These are phyloP conservation scores for Eucommia ulmoides DNA, from an alignment of 257 asterid genomes.

Conservation along the genomic window DNA sequence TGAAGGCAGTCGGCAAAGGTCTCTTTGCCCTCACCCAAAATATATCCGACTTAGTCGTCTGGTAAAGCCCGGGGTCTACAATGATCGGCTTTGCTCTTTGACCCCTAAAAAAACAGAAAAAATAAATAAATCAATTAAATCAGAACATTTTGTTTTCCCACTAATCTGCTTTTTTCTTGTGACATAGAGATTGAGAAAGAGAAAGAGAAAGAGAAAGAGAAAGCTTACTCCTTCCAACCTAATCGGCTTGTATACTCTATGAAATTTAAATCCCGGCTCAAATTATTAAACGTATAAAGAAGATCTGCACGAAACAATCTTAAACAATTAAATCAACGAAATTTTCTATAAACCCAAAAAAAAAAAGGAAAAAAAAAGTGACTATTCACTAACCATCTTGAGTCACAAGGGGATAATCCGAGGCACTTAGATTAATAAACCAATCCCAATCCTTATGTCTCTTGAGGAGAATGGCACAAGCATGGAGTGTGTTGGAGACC, in stretches of 20 bases:
- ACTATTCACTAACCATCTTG: constrained; percentile 78
- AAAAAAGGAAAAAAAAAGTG: too few species aligned
- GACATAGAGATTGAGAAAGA: background rate
- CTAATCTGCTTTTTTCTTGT: too few species aligned
- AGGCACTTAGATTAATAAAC: constrained; percentile 95
- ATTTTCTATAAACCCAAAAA: too few species aligned
- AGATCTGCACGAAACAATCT: too few species aligned
- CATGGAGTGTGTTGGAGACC: constrained; percentile 93
- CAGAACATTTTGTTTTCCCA: too few species aligned
- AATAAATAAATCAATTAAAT: too few species aligned
- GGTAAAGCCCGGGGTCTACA: constrained; percentile 74
- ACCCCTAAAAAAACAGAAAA: constrained; percentile 34
- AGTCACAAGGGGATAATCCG: constrained; percentile 98
- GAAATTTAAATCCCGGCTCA: constrained; percentile 49
- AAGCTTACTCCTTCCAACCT: constrained; percentile 76
- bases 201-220: background rate
- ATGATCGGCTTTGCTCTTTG: constrained; percentile 74
- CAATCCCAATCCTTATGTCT: constrained; percentile 80
- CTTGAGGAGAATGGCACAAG: constrained; percentile 84
- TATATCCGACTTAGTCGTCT: constrained; percentile 48
- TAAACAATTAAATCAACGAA: background rate
- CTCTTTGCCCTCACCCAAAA: constrained; percentile 49
- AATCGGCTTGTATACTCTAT: constrained; percentile 57
- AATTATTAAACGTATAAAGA: constrained; percentile 34
- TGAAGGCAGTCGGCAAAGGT: constrained; percentile 63